Conservation (phyloP, 768 basidiomycete genomes). For the Hortiboletus campestris region DNA sequence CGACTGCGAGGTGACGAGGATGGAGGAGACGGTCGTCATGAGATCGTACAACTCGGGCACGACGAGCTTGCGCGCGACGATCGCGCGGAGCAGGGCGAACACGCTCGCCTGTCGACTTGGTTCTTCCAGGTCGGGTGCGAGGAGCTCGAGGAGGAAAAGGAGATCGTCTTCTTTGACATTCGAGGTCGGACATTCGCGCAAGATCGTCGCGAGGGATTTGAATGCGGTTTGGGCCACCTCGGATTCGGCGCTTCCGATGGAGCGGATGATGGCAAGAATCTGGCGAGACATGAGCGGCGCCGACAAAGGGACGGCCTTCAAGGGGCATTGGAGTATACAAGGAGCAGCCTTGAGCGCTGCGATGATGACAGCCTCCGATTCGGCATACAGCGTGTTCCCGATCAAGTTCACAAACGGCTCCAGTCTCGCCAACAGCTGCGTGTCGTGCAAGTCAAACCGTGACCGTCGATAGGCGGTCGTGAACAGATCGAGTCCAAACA, state of each 20-base stretch:
- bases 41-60: slow-evolving; percentile 96
- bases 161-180: slow-evolving; percentile 89
- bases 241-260: slow-evolving; percentile 82
- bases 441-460: slow-evolving; percentile 81
- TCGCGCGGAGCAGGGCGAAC: slow-evolving; percentile 86
- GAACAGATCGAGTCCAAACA: slow-evolving; percentile 90
- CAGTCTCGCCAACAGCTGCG: slow-evolving; percentile 72
- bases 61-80: slow-evolving; percentile 87
- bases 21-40: slow-evolving; percentile 89
- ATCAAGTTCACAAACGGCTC: slow-evolving; percentile 85
- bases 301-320: slow-evolving; percentile 70
- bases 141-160: slow-evolving; percentile 78
- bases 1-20: slow-evolving; percentile 93
- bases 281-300: slow-evolving; percentile 83
- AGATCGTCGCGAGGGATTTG: slow-evolving; percentile 77
- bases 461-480: slow-evolving; percentile 82
- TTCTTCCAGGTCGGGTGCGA: slow-evolving; percentile 90
- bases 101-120: slow-evolving; percentile 79
- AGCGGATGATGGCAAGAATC: slow-evolving; percentile 77
- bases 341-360: slow-evolving; percentile 79
- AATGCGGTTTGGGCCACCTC: slow-evolving; percentile 88
- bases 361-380: slow-evolving; percentile 67
- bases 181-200: slow-evolving; percentile 84
- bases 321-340: slow-evolving; percentile 78
- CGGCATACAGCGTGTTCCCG: slow-evolving; percentile 91